These are phyloP conservation scores for Alternaria triticina DNA, from an alignment of 2,329 filamentous ascomycete species.

Conservation along the genomic window DNA sequence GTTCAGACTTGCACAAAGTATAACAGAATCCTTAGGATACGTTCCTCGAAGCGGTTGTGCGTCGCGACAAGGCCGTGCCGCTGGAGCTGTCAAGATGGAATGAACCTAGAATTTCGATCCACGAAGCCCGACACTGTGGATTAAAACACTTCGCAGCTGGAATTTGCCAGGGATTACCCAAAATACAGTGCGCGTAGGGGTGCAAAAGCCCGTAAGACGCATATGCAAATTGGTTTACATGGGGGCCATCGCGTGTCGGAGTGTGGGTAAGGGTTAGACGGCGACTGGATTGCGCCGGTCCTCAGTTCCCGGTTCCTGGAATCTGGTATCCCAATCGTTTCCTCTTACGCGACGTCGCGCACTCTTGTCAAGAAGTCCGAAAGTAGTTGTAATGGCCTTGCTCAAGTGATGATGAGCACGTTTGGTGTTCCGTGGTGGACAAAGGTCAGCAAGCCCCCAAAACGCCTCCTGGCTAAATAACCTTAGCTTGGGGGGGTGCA, in stretches of 20 bases:
- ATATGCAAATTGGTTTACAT: background rate
- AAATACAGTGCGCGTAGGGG: background rate
- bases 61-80: background rate
- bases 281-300: background rate
- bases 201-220: background rate
- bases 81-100: background rate
- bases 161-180: background rate
- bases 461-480: background rate
- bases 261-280: background rate
- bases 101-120: background rate
- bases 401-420: background rate
- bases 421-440: background rate
- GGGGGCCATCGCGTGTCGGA: slow-evolving; percentile 1
- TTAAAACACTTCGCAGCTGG: background rate
- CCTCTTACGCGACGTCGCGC: background rate
- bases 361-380: background rate
- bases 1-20: background rate
- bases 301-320: background rate
- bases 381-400: background rate
- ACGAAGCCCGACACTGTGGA: background rate
- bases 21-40: background rate
- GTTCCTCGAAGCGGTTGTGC: background rate
- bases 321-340: background rate
- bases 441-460: background rate
- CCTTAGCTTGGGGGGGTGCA: background rate